Evolutionary conservation across 2,329 filamentous ascomycete genomes (phyloP), one percentile per base, ranked within the genome.

Genomic region (Fusarium aywerte): DNA sequence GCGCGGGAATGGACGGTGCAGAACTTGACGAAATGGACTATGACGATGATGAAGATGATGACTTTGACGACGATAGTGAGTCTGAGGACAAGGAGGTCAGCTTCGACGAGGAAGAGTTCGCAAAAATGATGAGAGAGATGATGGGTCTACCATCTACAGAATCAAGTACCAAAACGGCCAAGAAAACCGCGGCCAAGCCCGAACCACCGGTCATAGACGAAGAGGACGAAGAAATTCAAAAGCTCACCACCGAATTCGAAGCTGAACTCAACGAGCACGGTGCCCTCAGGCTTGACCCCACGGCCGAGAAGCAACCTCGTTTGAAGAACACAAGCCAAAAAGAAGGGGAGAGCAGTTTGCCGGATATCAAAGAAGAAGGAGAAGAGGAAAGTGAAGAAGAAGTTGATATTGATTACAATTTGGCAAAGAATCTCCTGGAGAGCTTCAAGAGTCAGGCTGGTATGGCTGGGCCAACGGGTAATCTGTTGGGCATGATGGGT

Each of bases 381-480:
- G 58, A 84, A 4, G 83, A 85, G 10, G 82, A 81, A 11, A 79
- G 78, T 4, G 80, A 87, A 11, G 84, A 86, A 0, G 88, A 90
- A 52, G 85, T 96, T 6, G 84, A 93, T 65, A 87, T 96, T 27
- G 92, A 98, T 75, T 91, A 93, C 70, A 95, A 96, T 64, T 83
- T 99, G 23, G 93, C 92, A 18, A 93, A 91, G 77, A 98, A 98
- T 73, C 82, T 99, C 54, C 82, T 99, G 2, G 93, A 97, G 77
- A 95, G 92, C 72, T 94, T 99, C 79, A 96, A 97, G 75, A 90
- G 92, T 16, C 95, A 98, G 77, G 92, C 84, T 18, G 96, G 96
- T 13, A 87, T 91, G 82, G 84, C 92, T 31, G 96, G 96, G 0
- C 96, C 96, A 1, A 91, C 92, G 3, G 89, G 94, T 1, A 98